These are phyloP conservation scores for Saccharum spontaneum DNA, from an alignment of 176 grass and related monocot genomes.

Conservation along the genomic window DNA sequence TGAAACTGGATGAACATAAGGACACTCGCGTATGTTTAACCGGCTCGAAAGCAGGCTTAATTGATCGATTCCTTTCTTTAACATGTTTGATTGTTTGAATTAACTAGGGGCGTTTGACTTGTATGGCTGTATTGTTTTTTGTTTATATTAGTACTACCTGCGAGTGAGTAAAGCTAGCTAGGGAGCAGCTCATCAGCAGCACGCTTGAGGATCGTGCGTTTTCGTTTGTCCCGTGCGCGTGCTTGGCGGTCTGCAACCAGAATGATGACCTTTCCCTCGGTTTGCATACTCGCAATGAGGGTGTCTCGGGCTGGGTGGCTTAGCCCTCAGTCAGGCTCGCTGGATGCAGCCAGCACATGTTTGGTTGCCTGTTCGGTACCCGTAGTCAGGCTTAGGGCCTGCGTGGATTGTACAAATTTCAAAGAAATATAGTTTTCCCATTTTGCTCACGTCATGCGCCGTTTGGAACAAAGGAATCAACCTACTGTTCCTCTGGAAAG, in stretches of 20 bases:
- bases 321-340: too few relatives aligned
- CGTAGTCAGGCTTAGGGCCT: too few relatives aligned
- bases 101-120: neutral
- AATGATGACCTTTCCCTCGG: conserved; percentile 26
- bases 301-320: too few relatives aligned
- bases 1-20: neutral
- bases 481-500: too few relatives aligned
- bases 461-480: too few relatives aligned
- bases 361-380: too few relatives aligned
- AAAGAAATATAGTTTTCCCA: too few relatives aligned
- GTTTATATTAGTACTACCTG: neutral
- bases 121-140: neutral
- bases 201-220: conserved; percentile 42
- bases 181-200: conserved; percentile 18
- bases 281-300: neutral
- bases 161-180: conserved; percentile 1
- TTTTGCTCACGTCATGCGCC: too few relatives aligned
- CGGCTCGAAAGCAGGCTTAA: neutral
- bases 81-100: too few relatives aligned
- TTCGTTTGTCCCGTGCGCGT: conserved; percentile 32
- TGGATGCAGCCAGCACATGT: too few relatives aligned
- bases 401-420: too few relatives aligned
- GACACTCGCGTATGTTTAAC: neutral
- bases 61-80: neutral
- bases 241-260: conserved; percentile 2